Evolutionary conservation across 257 asterid species (phyloP).

Genomic region (Striga asiatica): DNA sequence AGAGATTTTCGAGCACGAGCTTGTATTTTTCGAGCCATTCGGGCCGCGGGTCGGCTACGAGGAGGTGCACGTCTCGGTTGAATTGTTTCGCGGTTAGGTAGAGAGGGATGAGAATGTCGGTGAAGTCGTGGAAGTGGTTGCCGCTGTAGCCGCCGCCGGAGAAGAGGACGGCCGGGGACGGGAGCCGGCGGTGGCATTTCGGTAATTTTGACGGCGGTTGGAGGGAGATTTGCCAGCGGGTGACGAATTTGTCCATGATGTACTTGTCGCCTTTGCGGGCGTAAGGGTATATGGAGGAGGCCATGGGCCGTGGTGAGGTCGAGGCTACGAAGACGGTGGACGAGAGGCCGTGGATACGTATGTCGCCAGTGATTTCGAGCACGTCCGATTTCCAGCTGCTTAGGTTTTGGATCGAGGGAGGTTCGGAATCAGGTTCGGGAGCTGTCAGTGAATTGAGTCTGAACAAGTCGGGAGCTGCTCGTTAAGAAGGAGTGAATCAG

Average conservation of each 20-base stretch:
- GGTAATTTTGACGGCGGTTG: constrained; percentile 13
- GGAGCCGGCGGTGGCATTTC: constrained; percentile 18
- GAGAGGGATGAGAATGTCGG: constrained; percentile 37
- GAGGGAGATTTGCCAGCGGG: constrained; percentile 4
- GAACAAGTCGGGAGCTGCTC: too few relatives aligned
- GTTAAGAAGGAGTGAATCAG: too few relatives aligned
- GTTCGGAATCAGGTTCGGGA: not conserved
- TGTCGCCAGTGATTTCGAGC: constrained; percentile 36
- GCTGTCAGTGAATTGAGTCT: too few relatives aligned
- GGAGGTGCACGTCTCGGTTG: constrained; percentile 25
- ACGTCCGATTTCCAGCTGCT: constrained; percentile 30
- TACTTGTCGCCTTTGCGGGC: constrained; percentile 30
- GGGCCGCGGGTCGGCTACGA: constrained; percentile 15
- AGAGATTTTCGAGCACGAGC: constrained; percentile 18
- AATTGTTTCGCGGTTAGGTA: constrained; percentile 29
- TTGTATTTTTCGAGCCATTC: constrained; percentile 32
- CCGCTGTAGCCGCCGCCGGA: constrained; percentile 33
- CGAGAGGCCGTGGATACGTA: constrained; percentile 30
- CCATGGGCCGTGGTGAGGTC: not conserved
- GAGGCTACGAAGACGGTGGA: constrained; percentile 33
- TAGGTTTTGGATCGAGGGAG: constrained; percentile 12
- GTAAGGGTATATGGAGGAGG: constrained; percentile 28
- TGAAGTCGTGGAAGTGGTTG: constrained; percentile 42
- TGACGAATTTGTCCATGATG: constrained; percentile 19
- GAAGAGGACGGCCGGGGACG: constrained; percentile 31